phyloP scores from a whole-genome alignment of 306 rosid genomes.

The Erythrophleum fordii region DNA sequence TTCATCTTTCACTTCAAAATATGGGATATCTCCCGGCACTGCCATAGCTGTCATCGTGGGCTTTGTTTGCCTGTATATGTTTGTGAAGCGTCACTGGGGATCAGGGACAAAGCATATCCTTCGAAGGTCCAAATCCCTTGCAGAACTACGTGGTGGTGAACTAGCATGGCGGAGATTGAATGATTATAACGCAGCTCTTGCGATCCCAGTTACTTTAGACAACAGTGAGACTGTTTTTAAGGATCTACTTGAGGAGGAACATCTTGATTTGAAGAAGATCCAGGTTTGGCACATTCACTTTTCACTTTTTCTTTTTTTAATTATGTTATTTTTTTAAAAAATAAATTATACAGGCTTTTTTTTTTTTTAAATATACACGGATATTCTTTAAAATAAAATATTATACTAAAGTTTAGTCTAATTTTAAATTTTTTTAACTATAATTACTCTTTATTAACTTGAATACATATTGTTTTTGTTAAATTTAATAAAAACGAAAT shows the following conservation, averaged over 20 bases:
- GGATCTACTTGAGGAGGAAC: not conserved
- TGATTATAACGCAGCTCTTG: conserved; percentile 43
- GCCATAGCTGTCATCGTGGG: conserved; percentile 27
- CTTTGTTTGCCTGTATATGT: conserved; percentile 27
- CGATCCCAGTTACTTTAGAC: not conserved
- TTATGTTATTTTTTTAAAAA: too few species aligned
- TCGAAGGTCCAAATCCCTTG: conserved; percentile 51
- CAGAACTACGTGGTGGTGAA: conserved; percentile 53
- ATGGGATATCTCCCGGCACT: conserved; percentile 38
- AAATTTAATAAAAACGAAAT: too few species aligned
- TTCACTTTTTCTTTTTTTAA: not conserved
- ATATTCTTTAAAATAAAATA: too few species aligned
- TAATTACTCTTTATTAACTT: too few species aligned
- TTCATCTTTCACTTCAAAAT: not conserved
- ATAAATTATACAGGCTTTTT: too few species aligned
- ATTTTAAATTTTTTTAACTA: too few species aligned
- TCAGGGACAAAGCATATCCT: not conserved
- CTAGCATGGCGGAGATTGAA: conserved; percentile 51
- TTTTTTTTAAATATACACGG: too few species aligned
- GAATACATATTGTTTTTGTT: too few species aligned
- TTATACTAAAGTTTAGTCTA: too few species aligned
- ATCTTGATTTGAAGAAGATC: conserved; percentile 44
- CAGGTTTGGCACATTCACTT: conserved; percentile 45
- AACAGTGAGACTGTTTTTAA: conserved; percentile 1
- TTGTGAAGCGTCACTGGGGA: not conserved